Evolutionary conservation across 164 flowering plant species (phyloP), one percentile per base, ranked within the genome.

Genomic region (Piper betle): DNA sequence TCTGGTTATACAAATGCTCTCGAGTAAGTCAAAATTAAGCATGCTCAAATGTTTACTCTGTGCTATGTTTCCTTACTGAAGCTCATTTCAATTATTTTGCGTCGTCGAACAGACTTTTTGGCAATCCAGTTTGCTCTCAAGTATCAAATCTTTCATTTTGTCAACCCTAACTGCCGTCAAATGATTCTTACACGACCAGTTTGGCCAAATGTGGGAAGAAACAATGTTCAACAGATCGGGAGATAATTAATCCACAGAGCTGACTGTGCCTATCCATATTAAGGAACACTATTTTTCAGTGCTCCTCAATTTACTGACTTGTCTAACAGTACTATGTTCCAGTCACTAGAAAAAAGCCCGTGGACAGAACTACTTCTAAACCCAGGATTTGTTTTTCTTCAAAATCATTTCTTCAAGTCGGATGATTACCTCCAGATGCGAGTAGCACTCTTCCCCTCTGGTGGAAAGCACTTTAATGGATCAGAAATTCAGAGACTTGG

Each of bases 111-210:
- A 86, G 88, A 60, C 84, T 86, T 37, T 55, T 75, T 48, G 96
- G 93, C 18, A 92, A 92, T 46, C 98, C 96, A 12, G 88, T 81
- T 1, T 92, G 98, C 70, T 10, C 70, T 3, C 42, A 59, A 48
- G 65, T 69, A 20, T n/a, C 62, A 41, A 78, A 70, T 62, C 72
- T 77, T 4, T 69, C 58, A 7, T 89, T 72, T 72, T 89, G 98
- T 67, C 81, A 78, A 66, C 69, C 77, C 68, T 85, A 73, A 70
- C 74, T 75, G 57, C 42, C 37, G 20, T 68, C 52, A 66, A 17
- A 25, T 3, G 54, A 39, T 52, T 59, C 72, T 20, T 89, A 93
- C 55, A 77, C 97, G 9, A 89, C 96, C 56, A 80, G 81, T 73
- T 62, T 82, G 43, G 83, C 87, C 16, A 78, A 69, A 41, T 90